Evolutionary conservation across 2,329 filamentous ascomycete genomes (phyloP).

Genomic region (Penicillium capsulatum): DNA sequence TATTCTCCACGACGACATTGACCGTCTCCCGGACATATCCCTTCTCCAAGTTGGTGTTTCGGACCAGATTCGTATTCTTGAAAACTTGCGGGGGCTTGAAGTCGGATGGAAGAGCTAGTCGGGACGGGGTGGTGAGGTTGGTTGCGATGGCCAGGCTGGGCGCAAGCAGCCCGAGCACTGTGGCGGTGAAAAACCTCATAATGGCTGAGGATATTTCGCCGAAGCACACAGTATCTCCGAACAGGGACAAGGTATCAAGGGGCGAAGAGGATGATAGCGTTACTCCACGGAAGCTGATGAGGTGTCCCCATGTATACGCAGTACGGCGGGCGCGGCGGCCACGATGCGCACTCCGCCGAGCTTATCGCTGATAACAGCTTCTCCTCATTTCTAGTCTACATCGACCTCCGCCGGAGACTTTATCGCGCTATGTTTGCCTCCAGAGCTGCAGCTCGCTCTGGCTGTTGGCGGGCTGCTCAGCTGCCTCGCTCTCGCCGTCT

Average conservation of each 20-base stretch:
- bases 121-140: constrained; percentile 26
- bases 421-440: constrained; percentile 17
- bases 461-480: constrained; percentile 14
- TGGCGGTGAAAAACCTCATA: constrained; percentile 41
- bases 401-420: constrained; percentile 1
- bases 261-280: constrained; percentile 13
- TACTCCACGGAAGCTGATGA: constrained; percentile 29
- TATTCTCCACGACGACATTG: constrained; percentile 92
- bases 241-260: constrained; percentile 12
- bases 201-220: constrained; percentile 30
- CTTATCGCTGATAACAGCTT: constrained; percentile 25
- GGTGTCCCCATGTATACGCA: constrained; percentile 34
- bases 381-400: constrained; percentile 18
- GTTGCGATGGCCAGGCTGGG: constrained; percentile 35
- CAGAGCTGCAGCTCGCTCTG: constrained; percentile 22
- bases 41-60: constrained; percentile 89
- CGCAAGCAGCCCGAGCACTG: constrained; percentile 35
- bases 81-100: constrained; percentile 89
- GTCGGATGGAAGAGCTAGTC: constrained; percentile 37
- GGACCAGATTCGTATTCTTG: constrained; percentile 87
- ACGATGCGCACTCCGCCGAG: constrained; percentile 29
- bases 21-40: constrained; percentile 83
- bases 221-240: constrained; percentile 21
- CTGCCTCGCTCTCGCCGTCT: constrained; percentile 20
- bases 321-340: constrained; percentile 35